Conservation (phyloP, 2,329 filamentous ascomycete species). For the Calycina marina region DNA sequence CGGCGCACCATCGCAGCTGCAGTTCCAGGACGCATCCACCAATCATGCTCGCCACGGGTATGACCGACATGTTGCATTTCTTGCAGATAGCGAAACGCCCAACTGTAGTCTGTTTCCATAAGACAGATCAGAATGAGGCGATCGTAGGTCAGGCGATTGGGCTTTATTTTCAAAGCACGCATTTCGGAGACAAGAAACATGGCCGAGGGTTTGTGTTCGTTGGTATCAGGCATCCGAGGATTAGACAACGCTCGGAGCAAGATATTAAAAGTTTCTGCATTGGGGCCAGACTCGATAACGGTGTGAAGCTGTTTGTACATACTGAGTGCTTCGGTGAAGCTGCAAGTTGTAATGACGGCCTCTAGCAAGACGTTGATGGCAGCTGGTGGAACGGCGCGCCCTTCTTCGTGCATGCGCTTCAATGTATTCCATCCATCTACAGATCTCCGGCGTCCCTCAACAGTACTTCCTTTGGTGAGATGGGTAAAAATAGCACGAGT, state of each 20-base stretch:
- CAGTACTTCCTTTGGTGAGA: conserved; percentile 31
- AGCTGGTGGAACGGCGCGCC: conserved; percentile 34
- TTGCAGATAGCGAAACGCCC: conserved; percentile 32
- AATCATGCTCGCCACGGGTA: conserved; percentile 13
- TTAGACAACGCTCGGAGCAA: conserved; percentile 22
- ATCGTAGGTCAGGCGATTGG: conserved; percentile 46
- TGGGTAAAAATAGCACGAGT: conserved; percentile 47
- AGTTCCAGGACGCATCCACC: conserved; percentile 22
- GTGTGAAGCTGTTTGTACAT: conserved; percentile 46
- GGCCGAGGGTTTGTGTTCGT: conserved; percentile 33
- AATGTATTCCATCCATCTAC: conserved; percentile 41
- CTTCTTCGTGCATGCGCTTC: conserved; percentile 34
- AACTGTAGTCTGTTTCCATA: conserved; percentile 27
- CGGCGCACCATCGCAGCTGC: conserved; percentile 9
- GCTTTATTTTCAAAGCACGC: conserved; percentile 35
- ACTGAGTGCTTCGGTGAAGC: conserved; percentile 36
- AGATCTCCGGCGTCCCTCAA: conserved; percentile 20
- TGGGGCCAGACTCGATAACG: conserved; percentile 29
- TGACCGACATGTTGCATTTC: conserved; percentile 31
- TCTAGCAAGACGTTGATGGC: conserved; percentile 30
- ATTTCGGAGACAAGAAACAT: conserved; percentile 51
- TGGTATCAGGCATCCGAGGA: conserved; percentile 25
- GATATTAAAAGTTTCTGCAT: conserved; percentile 44
- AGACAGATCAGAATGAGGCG: conserved; percentile 43
- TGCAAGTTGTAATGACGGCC: conserved; percentile 21